Conservation (phyloP, 306 rosid species). For the Prunus persica region Prunus_persica_NCBIv2 NC_034015.1:151001-151500, state of each 20-base stretch:
- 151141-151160: constrained; percentile 73
- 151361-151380: constrained; percentile 79
- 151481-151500: constrained; percentile 47
- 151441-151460: constrained; percentile 59
- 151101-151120: constrained; percentile 76
- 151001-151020: constrained; percentile 82
- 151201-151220: constrained; percentile 82
- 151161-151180: constrained; percentile 54
- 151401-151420: constrained; percentile 66
- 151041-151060: constrained; percentile 77
- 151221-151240: constrained; percentile 80
- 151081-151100: constrained; percentile 67
- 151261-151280: constrained; percentile 52
- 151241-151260: constrained; percentile 75
- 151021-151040: constrained; percentile 85
- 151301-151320: constrained; percentile 86
- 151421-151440: constrained; percentile 80
- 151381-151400: constrained; percentile 65
- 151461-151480: constrained; percentile 61
- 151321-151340: constrained; percentile 74
- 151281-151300: constrained; percentile 69
- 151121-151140: constrained; percentile 73
- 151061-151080: constrained; percentile 69
- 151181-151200: constrained; percentile 60
- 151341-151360: constrained; percentile 61